Evolutionary conservation across 2,329 filamentous ascomycete species (phyloP).

Genomic region (Didymella arachidicola): DNA sequence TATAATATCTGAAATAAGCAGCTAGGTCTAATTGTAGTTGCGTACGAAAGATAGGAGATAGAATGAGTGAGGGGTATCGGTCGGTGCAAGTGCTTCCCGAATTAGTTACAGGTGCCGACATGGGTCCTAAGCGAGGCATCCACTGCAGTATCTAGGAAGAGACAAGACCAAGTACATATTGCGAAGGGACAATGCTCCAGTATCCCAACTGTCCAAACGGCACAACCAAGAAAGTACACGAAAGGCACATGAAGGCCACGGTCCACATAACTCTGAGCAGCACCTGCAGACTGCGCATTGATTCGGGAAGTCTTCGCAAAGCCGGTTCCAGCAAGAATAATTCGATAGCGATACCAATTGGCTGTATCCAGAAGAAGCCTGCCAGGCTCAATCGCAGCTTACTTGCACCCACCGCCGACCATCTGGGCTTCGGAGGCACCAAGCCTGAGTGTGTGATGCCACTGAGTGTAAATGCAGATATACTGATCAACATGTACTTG

Average conservation of each 20-base stretch:
- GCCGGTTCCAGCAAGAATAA: slow-evolving; percentile 10
- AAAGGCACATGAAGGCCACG: slow-evolving; percentile 2
- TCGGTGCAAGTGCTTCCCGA: neutral
- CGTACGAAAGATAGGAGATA: no score
- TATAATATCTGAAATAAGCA: no score
- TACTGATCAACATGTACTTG: slow-evolving; percentile 18
- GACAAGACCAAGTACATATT: neutral
- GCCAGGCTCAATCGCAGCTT: slow-evolving; percentile 12
- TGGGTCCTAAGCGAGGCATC: neutral
- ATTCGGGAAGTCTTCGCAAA: neutral
- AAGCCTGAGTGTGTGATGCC: slow-evolving; percentile 19
- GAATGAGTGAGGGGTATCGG: no score
- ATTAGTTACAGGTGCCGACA: neutral
- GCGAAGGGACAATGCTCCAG: slow-evolving; percentile 8
- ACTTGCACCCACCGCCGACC: neutral
- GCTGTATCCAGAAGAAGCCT: slow-evolving; percentile 21
- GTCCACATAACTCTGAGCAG: slow-evolving; percentile 5
- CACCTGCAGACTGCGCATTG: neutral
- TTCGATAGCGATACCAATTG: slow-evolving; percentile 16
- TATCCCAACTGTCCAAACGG: slow-evolving; percentile 20
- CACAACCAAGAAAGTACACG: slow-evolving; percentile 6
- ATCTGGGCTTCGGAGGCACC: slow-evolving; percentile 17
- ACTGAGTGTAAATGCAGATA: slow-evolving; percentile 17
- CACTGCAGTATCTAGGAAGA: neutral
- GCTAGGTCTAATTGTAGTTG: no score